Base-by-base conservation (phyloP, 2,329 filamentous ascomycete species). In the Didymella lethalis region DNA sequence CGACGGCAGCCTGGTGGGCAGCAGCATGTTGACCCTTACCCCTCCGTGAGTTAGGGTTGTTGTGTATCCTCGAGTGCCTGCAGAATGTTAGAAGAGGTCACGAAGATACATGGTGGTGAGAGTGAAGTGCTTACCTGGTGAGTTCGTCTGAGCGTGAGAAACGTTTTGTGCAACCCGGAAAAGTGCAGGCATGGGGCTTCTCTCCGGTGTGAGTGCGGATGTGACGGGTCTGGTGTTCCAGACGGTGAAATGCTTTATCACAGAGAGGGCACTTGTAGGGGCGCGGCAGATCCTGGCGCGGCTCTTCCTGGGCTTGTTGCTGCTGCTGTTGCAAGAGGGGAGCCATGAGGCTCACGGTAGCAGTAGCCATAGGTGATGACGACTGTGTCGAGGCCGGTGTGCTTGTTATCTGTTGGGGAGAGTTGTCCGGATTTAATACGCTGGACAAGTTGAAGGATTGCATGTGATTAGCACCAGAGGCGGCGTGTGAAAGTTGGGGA, bases 191-290 rank as follows among this genome's bases (percentile, higher is more conserved):
- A 74, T 98, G 95, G 47, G 94, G 94, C 85, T 98, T 99, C 83
- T 99, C 94, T 72, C 94, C 95, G 0, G 94, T 99, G 80, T 99
- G 94, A 7, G 95, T 98, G 72, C 94, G 89, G 75, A 98, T 98
- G 80, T 99, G 94, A 71, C 88, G 80, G 59, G 87, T 90, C 84
- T 97, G 94, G 78, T 98, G 94, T 83, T 98, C 94, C 41, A 99
- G 85, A 64, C 95, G 92, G 84, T 98, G 95, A 82, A 99, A 99
- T 61, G 95, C 94, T 85, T 97, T 96, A 73, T 97, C 94, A 83
- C 95, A 99, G 64, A 99, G 87, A 61, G 94, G 93, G 79, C 94
- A 99, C 84, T 98, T 98, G 88, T 99, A 99, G 0, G 94, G 94
- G 56, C 95, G 89, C 59, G 95, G 95, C 53, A 98, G 86, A 79